A percentile compares a stretch with the other conserved stretches of the same genome.
Evolutionary conservation across 306 rosid genomes (phyloP).

Genomic region (Phaseolus lunatus): DNA sequence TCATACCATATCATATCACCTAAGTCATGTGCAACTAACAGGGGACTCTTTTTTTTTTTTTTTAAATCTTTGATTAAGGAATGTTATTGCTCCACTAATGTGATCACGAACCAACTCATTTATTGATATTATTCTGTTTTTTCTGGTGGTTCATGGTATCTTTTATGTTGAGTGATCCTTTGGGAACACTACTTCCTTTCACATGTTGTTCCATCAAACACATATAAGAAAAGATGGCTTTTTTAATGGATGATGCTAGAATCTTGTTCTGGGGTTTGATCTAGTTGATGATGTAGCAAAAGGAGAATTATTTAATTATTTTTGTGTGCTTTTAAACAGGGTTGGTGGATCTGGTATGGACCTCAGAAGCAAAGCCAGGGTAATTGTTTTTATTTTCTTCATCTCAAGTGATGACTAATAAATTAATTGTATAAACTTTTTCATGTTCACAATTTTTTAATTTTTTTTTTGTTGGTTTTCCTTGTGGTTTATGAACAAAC

Average conservation of each 20-base stretch:
- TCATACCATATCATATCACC: background rate
- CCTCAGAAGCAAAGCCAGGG: slow-evolving; percentile 77
- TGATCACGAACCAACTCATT: background rate
- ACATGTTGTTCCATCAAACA: background rate
- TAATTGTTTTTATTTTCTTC: slow-evolving; percentile 15
- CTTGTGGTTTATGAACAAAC: background rate
- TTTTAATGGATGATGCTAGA: background rate
- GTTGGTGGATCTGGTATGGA: slow-evolving; percentile 80
- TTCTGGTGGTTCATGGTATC: slow-evolving; percentile 44
- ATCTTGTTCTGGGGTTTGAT: slow-evolving; percentile 31
- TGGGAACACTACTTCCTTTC: slow-evolving; percentile 30
- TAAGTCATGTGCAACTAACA: slow-evolving; percentile 9
- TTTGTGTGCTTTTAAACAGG: slow-evolving; percentile 48
- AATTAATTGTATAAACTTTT: background rate
- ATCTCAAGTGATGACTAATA: background rate
- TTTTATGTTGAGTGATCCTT: slow-evolving; percentile 18
- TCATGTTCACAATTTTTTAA: background rate
- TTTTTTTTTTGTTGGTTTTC: background rate
- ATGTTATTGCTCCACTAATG: background rate
- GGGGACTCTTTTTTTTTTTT: slow-evolving; percentile 23
- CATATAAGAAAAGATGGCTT: background rate
- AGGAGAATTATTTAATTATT: slow-evolving; percentile 1
- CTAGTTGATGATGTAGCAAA: background rate
- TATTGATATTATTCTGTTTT: slow-evolving; percentile 17
- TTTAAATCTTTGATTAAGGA: slow-evolving; percentile 10